Percentiles rank a stretch among this genome's conserved stretches.
Conservation (phyloP, 257 asterid species). For the Nicotiana tabacum region DNA sequence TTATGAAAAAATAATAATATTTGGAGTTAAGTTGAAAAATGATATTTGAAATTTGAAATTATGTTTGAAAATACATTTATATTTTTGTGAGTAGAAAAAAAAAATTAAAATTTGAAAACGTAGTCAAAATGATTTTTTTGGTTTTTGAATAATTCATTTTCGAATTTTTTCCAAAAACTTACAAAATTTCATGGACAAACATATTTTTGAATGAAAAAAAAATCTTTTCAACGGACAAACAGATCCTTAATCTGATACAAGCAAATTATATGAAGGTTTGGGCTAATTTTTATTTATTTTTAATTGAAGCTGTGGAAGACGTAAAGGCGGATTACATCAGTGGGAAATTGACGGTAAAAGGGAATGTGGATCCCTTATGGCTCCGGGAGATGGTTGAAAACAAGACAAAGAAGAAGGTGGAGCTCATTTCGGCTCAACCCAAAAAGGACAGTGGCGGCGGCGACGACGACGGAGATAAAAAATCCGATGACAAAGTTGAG, state of each 20-base stretch:
- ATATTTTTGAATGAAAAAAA: no score
- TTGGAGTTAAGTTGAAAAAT: no score
- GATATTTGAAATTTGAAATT: neutral
- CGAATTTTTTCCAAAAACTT: no score
- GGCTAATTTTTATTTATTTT: neutral
- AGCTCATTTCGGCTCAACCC: conserved; percentile 69
- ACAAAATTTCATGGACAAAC: no score
- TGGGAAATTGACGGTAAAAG: conserved; percentile 71
- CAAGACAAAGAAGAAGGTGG: conserved; percentile 81
- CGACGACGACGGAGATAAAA: conserved; percentile 26
- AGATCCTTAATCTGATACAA: no score
- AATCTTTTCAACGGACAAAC: no score
- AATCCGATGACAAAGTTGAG: conserved; percentile 24
- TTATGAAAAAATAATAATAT: no score
- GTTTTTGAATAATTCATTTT: no score
- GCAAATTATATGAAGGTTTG: no score
- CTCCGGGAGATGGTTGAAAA: conserved; percentile 61
- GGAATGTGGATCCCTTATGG: conserved; percentile 73
- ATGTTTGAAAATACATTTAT: neutral
- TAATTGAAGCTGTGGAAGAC: conserved; percentile 61
- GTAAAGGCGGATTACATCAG: conserved; percentile 55
- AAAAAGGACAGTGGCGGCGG: conserved; percentile 16
- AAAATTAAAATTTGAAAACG: no score
- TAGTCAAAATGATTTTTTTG: no score
- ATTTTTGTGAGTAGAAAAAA: no score